Evolutionary conservation across 768 basidiomycete genomes (phyloP).

Genomic region (Bullera alba): DNA sequence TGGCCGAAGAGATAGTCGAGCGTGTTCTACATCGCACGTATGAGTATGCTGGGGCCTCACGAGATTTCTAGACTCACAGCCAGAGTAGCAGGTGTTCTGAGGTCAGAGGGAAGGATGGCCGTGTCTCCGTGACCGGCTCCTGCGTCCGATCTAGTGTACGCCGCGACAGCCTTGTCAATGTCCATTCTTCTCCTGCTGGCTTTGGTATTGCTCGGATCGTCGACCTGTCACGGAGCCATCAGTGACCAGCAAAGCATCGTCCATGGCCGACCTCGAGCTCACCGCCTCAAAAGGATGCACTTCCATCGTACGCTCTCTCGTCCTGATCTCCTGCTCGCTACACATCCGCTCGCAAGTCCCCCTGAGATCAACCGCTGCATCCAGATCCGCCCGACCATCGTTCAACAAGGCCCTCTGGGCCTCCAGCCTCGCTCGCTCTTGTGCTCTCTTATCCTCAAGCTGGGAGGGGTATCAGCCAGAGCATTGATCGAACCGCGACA

Average conservation of each 20-base stretch:
- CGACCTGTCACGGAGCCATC: too few species aligned
- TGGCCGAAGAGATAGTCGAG: constrained; percentile 87
- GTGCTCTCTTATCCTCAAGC: constrained; percentile 46
- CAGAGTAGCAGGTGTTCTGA: constrained; percentile 77
- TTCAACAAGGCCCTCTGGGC: constrained; percentile 72
- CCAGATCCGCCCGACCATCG: constrained; percentile 72
- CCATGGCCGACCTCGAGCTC: too few species aligned
- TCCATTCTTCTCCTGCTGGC: constrained; percentile 57
- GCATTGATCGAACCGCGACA: not conserved
- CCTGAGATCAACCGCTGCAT: constrained; percentile 84
- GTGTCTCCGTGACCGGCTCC: constrained; percentile 55
- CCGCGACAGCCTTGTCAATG: constrained; percentile 81
- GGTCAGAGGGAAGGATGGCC: constrained; percentile 80
- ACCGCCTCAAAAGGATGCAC: constrained; percentile 51
- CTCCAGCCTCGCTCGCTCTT: constrained; percentile 52
- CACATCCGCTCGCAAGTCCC: constrained; percentile 94
- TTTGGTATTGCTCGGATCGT: constrained; percentile 2
- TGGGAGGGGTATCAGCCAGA: constrained; percentile 11
- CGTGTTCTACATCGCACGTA: constrained; percentile 55
- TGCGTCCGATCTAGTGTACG: constrained; percentile 81
- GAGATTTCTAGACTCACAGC: constrained; percentile 51
- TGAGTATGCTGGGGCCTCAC: not conserved
- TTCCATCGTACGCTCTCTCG: constrained; percentile 81
- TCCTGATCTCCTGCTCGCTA: constrained; percentile 83
- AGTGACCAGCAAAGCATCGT: not conserved